Conservation (phyloP, 768 basidiomycete species). For the Jaapia argillacea region DNA sequence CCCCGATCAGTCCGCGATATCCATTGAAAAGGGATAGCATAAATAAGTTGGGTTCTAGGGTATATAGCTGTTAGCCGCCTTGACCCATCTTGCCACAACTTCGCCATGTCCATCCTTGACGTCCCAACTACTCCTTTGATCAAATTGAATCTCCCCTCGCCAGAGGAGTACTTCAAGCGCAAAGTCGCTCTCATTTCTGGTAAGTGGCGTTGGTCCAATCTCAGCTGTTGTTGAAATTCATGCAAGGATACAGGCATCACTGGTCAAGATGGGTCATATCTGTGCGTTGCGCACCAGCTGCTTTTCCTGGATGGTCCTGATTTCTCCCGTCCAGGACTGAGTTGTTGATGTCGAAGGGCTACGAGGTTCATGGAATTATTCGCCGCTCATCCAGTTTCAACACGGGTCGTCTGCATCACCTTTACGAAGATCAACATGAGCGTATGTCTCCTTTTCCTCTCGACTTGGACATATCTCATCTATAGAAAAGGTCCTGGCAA, state of each 20-base stretch:
- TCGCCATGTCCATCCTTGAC: too few species aligned
- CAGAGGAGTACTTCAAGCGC: conserved; percentile 78
- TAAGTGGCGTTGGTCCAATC: conserved; percentile 21
- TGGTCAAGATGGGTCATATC: conserved; percentile 93
- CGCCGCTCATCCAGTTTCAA: conserved; percentile 98
- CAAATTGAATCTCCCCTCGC: conserved; percentile 51
- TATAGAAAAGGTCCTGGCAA: conserved; percentile 48
- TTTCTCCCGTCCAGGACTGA: conserved; percentile 48
- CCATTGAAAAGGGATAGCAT: too few species aligned
- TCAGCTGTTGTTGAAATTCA: conserved; percentile 5
- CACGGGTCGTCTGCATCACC: conserved; percentile 88
- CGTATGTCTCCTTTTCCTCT: conserved; percentile 35
- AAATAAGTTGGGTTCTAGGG: too few species aligned
- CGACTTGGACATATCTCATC: conserved; percentile 2
- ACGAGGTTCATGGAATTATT: conserved; percentile 92
- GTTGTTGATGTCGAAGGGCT: conserved; percentile 77
- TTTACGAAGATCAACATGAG: conserved; percentile 90
- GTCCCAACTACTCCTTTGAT: conserved; percentile 27
- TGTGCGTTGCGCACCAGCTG: conserved; percentile 32
- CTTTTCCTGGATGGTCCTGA: not conserved
- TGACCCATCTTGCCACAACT: too few species aligned
- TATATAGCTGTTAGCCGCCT: too few species aligned
- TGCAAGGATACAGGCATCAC: conserved; percentile 61
- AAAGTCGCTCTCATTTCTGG: conserved; percentile 93
- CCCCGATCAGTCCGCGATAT: too few species aligned